Evolutionary conservation across 352 stramenopile genomes (phyloP).

Genomic region (Pythium guiyangense): DNA sequence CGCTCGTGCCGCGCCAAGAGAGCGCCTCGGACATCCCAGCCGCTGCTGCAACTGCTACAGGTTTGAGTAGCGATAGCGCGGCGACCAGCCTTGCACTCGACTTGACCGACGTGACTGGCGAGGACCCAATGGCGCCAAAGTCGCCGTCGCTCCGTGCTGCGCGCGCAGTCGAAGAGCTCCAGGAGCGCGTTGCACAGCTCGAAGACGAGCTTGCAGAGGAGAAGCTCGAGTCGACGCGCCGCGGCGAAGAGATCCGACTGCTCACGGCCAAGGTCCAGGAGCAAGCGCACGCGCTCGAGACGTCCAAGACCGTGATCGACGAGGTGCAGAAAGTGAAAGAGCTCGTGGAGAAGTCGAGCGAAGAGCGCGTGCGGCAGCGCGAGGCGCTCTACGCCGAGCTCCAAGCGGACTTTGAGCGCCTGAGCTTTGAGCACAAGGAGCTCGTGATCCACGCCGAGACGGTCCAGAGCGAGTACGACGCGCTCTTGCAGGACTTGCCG

Average conservation of each 20-base stretch:
- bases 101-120: constrained; percentile 8
- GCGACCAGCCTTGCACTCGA: constrained; percentile 24
- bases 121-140: constrained; percentile 6
- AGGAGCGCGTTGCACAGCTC: constrained; percentile 60
- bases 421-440: constrained; percentile 84
- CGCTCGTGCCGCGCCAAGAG: no score
- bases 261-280: constrained; percentile 65
- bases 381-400: constrained; percentile 55
- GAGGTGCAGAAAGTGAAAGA: constrained; percentile 73
- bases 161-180: constrained; percentile 58
- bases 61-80: constrained; percentile 5
- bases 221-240: constrained; percentile 70
- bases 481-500: constrained; percentile 53
- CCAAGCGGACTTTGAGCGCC: constrained; percentile 59
- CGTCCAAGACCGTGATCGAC: constrained; percentile 50
- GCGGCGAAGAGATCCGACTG: constrained; percentile 68
- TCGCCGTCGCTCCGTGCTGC: constrained; percentile 53
- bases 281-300: constrained; percentile 50
- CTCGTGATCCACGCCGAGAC: constrained; percentile 75
- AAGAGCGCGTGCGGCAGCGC: constrained; percentile 64
- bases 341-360: constrained; percentile 45
- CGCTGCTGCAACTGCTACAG: background rate
- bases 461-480: constrained; percentile 66
- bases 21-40: no score
- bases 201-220: constrained; percentile 81